phyloP scores from a whole-genome alignment of 2,329 filamentous ascomycete species.

The Trichoderma oligosporum region DNA sequence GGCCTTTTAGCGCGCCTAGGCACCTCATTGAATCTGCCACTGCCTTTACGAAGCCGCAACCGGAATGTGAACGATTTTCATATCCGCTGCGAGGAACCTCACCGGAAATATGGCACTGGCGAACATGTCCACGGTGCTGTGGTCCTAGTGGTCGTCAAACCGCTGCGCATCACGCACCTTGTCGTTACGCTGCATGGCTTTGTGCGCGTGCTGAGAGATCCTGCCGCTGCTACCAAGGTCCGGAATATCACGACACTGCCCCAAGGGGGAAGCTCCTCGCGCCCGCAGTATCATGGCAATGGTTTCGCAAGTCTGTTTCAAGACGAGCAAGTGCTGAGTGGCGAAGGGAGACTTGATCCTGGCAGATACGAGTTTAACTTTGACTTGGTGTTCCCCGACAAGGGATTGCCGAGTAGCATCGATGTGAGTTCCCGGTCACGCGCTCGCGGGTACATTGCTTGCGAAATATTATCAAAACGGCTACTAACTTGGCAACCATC shows the following conservation, averaged over 20 bases:
- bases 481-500: conserved; percentile 17
- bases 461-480: neutral
- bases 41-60: conserved; percentile 48
- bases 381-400: conserved; percentile 65
- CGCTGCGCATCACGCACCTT: conserved; percentile 73
- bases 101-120: conserved; percentile 71
- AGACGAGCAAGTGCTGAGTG: conserved; percentile 75
- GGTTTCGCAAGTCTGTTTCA: conserved; percentile 78
- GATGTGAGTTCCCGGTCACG: conserved; percentile 61
- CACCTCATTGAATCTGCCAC: conserved; percentile 41
- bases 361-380: conserved; percentile 79
- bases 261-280: conserved; percentile 36
- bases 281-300: conserved; percentile 64
- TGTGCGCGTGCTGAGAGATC: conserved; percentile 73
- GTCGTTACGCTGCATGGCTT: conserved; percentile 75
- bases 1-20: conserved; percentile 51
- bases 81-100: conserved; percentile 71
- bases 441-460: neutral
- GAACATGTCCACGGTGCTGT: conserved; percentile 72
- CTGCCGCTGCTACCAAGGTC: conserved; percentile 53
- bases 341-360: conserved; percentile 69
- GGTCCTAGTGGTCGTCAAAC: conserved; percentile 68
- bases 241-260: conserved; percentile 43
- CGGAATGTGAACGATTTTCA: conserved; percentile 75
- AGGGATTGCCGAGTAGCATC: conserved; percentile 81